A percentile compares a stretch with the other conserved stretches of the same genome.
Evolutionary conservation across 371 early-diverging fungal species (phyloP).

Genomic region (Gilbertella persicaria): DNA sequence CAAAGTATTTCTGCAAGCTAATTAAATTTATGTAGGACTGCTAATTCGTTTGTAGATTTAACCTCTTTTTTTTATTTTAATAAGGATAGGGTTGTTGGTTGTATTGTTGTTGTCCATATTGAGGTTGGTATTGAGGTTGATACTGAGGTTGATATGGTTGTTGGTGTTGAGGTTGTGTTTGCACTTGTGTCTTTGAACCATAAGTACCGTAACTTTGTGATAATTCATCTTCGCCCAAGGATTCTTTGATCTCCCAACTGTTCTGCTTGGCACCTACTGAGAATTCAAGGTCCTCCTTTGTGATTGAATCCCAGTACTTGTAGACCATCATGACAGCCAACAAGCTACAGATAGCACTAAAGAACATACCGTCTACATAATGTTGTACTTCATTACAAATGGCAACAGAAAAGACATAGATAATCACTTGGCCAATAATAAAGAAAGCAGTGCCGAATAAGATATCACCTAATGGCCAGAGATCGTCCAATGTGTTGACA

Average conservation of each 20-base stretch:
- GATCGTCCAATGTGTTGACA: slow-evolving; percentile 91
- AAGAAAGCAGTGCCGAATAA: slow-evolving; percentile 88
- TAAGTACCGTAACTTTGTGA: slow-evolving; percentile 30
- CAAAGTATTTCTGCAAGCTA: too few relatives aligned
- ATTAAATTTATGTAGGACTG: too few relatives aligned
- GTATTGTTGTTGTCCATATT: slow-evolving; percentile 11
- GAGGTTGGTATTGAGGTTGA: slow-evolving; percentile 29
- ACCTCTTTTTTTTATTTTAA: slow-evolving; percentile 4
- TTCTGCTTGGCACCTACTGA: slow-evolving; percentile 88
- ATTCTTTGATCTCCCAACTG: slow-evolving; percentile 93
- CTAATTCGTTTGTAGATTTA: too few relatives aligned
- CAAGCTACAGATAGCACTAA: slow-evolving; percentile 89
- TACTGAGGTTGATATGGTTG: slow-evolving; percentile 27
- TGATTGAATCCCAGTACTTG: slow-evolving; percentile 99
- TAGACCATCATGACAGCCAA: slow-evolving; percentile 98
- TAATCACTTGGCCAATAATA: slow-evolving; percentile 79
- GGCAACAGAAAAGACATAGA: slow-evolving; percentile 73
- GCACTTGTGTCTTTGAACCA: slow-evolving; percentile 5
- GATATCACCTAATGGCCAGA: slow-evolving; percentile 96
- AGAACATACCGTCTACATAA: slow-evolving; percentile 96
- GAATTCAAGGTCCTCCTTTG: slow-evolving; percentile 97
- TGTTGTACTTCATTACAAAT: slow-evolving; percentile 90
- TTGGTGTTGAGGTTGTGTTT: slow-evolving; percentile 19
- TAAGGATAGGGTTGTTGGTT: slow-evolving; percentile 16
- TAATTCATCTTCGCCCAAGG: slow-evolving; percentile 59